phyloP scores from a whole-genome alignment of 2,329 filamentous ascomycete species.

The Aureobasidium zeae region DNA sequence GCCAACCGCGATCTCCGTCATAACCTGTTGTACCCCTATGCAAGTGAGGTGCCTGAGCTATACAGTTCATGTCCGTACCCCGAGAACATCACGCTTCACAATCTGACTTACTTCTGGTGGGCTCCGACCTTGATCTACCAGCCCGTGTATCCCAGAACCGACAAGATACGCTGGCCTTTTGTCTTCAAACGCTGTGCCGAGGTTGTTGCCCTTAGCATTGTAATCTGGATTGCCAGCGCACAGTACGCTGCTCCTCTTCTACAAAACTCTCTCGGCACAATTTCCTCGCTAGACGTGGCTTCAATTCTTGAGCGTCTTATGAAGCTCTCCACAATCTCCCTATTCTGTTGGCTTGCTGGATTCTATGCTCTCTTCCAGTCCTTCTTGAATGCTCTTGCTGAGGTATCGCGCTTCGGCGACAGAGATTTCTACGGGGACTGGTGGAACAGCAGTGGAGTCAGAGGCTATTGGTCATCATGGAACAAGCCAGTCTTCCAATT shows the following conservation, averaged over 20 bases:
- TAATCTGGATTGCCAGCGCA: slow-evolving; percentile 90
- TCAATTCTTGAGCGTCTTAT: slow-evolving; percentile 82
- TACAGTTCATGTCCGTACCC: slow-evolving; percentile 83
- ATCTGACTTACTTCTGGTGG: slow-evolving; percentile 95
- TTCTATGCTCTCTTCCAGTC: slow-evolving; percentile 97
- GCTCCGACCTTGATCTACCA: slow-evolving; percentile 95
- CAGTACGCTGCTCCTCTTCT: slow-evolving; percentile 90
- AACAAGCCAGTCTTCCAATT: slow-evolving; percentile 97
- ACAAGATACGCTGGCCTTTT: slow-evolving; percentile 75
- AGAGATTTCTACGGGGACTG: slow-evolving; percentile 93
- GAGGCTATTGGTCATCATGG: slow-evolving; percentile 90
- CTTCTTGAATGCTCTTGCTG: slow-evolving; percentile 80
- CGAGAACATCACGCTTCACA: slow-evolving; percentile 75
- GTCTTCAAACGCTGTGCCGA: slow-evolving; percentile 76
- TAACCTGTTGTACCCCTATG: slow-evolving; percentile 46
- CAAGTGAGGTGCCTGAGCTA: slow-evolving; percentile 65
- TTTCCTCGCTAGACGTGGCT: slow-evolving; percentile 67
- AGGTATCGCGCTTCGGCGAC: slow-evolving; percentile 83
- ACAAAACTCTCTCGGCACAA: slow-evolving; percentile 80
- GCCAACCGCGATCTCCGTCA: slow-evolving; percentile 93
- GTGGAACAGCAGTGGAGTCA: slow-evolving; percentile 89
- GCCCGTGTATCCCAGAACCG: slow-evolving; percentile 83
- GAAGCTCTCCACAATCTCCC: slow-evolving; percentile 89
- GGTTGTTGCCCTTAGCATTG: slow-evolving; percentile 65
- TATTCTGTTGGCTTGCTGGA: slow-evolving; percentile 93